Percentiles rank a stretch among this genome's conserved stretches.
Conservation (phyloP, 2,329 filamentous ascomycete genomes). For the Ceratocystis eucalypticola region DNA sequence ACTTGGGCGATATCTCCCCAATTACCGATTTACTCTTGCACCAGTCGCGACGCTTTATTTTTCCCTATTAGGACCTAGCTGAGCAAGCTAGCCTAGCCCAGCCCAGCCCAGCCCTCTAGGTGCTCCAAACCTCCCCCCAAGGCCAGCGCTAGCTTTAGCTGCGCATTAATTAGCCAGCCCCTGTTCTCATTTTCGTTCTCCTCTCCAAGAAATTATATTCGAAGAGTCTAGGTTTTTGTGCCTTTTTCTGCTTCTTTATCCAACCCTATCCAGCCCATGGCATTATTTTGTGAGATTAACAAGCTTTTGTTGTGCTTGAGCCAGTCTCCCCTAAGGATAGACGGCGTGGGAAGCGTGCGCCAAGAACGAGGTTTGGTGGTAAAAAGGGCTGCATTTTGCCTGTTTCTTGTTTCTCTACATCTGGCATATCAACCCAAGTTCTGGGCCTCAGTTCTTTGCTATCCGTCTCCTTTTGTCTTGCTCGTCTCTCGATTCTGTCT, state of each 20-base stretch:
- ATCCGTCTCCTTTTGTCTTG: not conserved
- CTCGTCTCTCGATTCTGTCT: not conserved
- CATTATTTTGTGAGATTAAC: not conserved
- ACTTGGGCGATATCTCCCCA: too few species aligned
- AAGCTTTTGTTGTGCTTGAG: not conserved
- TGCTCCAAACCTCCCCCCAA: not conserved
- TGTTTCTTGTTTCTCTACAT: not conserved
- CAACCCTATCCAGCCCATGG: not conserved
- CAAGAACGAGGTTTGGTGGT: not conserved
- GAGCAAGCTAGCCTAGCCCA: not conserved
- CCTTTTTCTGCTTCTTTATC: not conserved
- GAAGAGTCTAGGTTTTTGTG: not conserved
- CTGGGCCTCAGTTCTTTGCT: not conserved
- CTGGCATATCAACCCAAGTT: not conserved
- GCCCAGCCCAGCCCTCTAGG: not conserved
- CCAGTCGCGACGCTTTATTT: too few species aligned
- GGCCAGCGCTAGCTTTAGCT: not conserved
- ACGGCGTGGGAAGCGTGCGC: not conserved
- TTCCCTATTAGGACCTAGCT: too few species aligned
- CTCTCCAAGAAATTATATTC: not conserved
- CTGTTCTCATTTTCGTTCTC: not conserved
- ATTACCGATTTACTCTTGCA: too few species aligned
- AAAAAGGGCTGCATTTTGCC: not conserved
- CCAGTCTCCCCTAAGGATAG: not conserved
- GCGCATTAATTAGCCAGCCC: not conserved